Conservation (phyloP, 2,329 filamentous ascomycete species). For the Fusarium chuoi region DNA sequence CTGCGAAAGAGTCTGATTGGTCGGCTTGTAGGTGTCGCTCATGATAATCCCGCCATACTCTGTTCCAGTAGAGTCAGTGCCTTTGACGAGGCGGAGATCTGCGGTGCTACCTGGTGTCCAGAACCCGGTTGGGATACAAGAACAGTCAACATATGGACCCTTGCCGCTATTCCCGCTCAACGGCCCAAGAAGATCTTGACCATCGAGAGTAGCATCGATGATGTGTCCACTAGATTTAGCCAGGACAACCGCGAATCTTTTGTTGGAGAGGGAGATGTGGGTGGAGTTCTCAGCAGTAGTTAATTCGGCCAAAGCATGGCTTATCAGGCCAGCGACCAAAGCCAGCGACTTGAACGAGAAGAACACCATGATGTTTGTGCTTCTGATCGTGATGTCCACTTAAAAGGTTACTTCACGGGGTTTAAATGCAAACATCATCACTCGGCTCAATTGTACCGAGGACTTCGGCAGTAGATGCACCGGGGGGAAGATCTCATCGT, state of each 20-base stretch:
- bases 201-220: constrained; percentile 37
- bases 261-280: constrained; percentile 33
- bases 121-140: constrained; percentile 66
- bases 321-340: neutral
- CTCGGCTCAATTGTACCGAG: constrained; percentile 16
- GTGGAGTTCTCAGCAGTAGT: constrained; percentile 28
- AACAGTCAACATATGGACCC: constrained; percentile 69
- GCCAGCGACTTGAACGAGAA: neutral
- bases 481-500: neutral
- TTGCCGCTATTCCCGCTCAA: constrained; percentile 51
- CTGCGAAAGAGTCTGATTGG: constrained; percentile 68
- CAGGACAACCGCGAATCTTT: constrained; percentile 15
- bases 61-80: constrained; percentile 56
- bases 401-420: accelerated
- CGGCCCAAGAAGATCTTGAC: constrained; percentile 60
- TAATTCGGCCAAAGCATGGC: constrained; percentile 3
- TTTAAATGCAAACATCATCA: neutral
- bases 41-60: constrained; percentile 67
- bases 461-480: neutral
- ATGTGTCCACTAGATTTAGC: constrained; percentile 32
- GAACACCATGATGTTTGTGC: neutral
- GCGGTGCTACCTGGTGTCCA: constrained; percentile 66
- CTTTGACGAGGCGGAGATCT: constrained; percentile 54
- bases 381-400: accelerated
- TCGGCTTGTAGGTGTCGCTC: constrained; percentile 65